A percentile compares a stretch with the other conserved stretches of the same genome.
Conservation (phyloP, 306 rosid species). For the Begonia fuchsioides region DNA sequence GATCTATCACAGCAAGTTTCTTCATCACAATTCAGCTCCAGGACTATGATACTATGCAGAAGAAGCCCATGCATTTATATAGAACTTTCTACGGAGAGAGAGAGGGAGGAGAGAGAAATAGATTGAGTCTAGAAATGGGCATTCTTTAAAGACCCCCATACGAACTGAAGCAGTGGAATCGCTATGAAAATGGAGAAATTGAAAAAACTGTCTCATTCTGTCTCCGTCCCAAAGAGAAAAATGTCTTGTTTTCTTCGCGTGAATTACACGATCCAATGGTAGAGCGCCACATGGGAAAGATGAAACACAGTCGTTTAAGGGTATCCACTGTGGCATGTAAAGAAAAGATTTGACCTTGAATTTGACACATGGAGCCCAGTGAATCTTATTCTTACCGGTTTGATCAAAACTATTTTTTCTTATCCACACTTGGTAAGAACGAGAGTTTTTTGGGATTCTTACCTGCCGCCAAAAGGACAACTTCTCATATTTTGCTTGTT, state of each 20-base stretch:
- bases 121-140: constrained; percentile 62
- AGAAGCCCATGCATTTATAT: constrained; percentile 29
- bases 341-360: constrained; percentile 34
- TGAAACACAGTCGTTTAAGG: neutral
- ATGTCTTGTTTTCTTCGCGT: neutral
- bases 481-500: no score
- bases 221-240: neutral
- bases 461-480: neutral
- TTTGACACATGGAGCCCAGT: constrained; percentile 20
- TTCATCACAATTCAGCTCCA: neutral
- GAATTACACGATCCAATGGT: neutral
- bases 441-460: neutral
- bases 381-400: constrained; percentile 34
- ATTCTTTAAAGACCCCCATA: constrained; percentile 40
- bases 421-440: neutral
- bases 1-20: neutral
- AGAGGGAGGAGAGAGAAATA: constrained; percentile 34
- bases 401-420: constrained; percentile 5
- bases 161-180: constrained; percentile 11
- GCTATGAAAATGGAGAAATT: constrained; percentile 5
- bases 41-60: constrained; percentile 7
- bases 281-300: neutral
- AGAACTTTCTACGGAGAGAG: neutral
- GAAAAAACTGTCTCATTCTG: constrained; percentile 1
- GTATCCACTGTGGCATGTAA: constrained; percentile 1